Conservation (phyloP, 2,329 filamentous ascomycete species). For the Nannizziopsis arthrosporioides region DNA sequence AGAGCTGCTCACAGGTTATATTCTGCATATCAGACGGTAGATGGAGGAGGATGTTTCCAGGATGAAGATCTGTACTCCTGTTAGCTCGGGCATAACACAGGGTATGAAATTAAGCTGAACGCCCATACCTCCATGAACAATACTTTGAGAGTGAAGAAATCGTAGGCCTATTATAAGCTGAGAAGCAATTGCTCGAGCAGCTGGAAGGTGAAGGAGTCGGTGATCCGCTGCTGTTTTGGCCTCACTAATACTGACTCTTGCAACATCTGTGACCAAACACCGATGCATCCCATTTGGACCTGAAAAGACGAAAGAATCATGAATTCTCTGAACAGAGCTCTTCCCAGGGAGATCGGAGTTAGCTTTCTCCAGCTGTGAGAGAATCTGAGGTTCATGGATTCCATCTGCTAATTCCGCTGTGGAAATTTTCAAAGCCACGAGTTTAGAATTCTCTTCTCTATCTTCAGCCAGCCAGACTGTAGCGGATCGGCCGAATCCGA, state of each 20-base stretch:
- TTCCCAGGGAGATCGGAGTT: slow-evolving; percentile 9
- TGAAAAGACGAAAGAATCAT: slow-evolving; percentile 21
- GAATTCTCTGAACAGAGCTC: slow-evolving; percentile 14
- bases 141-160: slow-evolving; percentile 19
- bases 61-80: slow-evolving; percentile 18
- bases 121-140: slow-evolving; percentile 20
- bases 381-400: not conserved
- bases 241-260: slow-evolving; percentile 16
- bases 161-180: slow-evolving; percentile 17
- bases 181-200: slow-evolving; percentile 17
- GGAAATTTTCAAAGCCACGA: slow-evolving; percentile 9
- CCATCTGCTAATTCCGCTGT: slow-evolving; percentile 6
- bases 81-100: not conserved
- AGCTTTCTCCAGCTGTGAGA: not conserved
- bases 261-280: slow-evolving; percentile 17
- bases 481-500: slow-evolving; percentile 3
- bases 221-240: slow-evolving; percentile 16
- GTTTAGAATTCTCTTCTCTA: not conserved
- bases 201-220: slow-evolving; percentile 13
- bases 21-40: slow-evolving; percentile 15
- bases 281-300: slow-evolving; percentile 19
- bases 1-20: slow-evolving; percentile 17
- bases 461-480: slow-evolving; percentile 8
- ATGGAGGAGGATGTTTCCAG: slow-evolving; percentile 20
- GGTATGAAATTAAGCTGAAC: not conserved